A percentile compares a stretch with the other conserved stretches of the same genome.
Conservation (phyloP, 257 asterid genomes). For the Eustoma russellianum region DNA sequence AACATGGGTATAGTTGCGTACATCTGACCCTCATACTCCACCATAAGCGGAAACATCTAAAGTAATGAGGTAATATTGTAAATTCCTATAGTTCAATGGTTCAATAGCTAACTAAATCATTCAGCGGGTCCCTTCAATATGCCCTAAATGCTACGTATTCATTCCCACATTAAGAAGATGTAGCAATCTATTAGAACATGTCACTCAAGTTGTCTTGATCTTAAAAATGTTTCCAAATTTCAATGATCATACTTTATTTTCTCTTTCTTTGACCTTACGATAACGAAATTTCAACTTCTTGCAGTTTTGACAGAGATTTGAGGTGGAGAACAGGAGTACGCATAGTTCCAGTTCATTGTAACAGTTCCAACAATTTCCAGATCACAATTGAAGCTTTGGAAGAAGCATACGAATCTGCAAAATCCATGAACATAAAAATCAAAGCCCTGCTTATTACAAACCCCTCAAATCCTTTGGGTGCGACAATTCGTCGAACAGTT, state of each 20-base stretch:
- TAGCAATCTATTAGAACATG: too few species aligned
- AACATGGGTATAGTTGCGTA: too few species aligned
- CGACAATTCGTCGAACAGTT: conserved; percentile 24
- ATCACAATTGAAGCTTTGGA: conserved; percentile 27
- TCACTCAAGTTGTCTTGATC: neutral
- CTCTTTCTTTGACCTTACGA: neutral
- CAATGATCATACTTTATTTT: too few species aligned
- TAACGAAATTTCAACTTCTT: neutral
- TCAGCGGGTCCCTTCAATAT: too few species aligned
- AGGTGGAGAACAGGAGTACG: conserved; percentile 50
- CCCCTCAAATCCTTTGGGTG: conserved; percentile 45
- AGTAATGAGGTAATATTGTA: too few species aligned
- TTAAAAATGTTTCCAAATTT: too few species aligned
- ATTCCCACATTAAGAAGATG: too few species aligned
- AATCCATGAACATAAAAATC: conserved; percentile 23
- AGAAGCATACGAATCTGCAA: conserved; percentile 28
- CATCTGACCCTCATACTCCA: too few species aligned
- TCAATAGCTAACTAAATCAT: too few species aligned
- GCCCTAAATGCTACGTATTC: too few species aligned
- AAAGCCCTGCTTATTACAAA: conserved; percentile 39
- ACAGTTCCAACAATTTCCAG: conserved; percentile 37
- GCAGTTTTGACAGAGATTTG: conserved; percentile 46
- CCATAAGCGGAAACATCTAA: too few species aligned
- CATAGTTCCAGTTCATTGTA: conserved; percentile 34
- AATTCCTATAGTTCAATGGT: too few species aligned